Evolutionary conservation across 257 asterid genomes (phyloP).

Genomic region (Solanum neorickii): DNA sequence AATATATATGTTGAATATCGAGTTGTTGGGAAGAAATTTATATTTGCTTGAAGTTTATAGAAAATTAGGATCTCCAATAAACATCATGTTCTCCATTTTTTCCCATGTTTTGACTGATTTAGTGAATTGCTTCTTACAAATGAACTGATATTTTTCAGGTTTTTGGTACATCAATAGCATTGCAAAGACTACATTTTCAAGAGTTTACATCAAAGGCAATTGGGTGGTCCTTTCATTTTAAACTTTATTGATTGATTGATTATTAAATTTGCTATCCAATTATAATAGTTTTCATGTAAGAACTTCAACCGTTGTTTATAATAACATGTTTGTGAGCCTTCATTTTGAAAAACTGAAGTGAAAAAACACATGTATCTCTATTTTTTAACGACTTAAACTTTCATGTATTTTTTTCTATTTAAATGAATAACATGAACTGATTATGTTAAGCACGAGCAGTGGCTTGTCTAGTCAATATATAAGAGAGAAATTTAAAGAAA

Average conservation of each 20-base stretch:
- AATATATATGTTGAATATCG: background rate
- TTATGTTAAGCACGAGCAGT: too few relatives aligned
- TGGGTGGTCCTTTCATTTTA: background rate
- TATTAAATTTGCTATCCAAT: background rate
- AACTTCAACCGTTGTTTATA: background rate
- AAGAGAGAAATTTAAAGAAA: too few relatives aligned
- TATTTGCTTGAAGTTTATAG: background rate
- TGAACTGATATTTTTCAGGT: background rate
- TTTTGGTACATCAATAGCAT: background rate
- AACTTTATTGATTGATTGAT: background rate
- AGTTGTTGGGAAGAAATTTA: background rate
- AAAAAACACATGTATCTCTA: background rate
- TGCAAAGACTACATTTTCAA: background rate
- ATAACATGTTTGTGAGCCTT: background rate
- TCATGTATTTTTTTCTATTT: too few relatives aligned
- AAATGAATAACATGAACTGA: too few relatives aligned
- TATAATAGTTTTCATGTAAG: background rate
- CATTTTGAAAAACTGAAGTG: background rate
- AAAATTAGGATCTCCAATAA: background rate
- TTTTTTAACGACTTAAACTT: background rate
- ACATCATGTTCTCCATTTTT: too few relatives aligned
- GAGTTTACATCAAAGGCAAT: too few relatives aligned
- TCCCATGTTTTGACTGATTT: background rate
- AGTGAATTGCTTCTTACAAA: background rate
- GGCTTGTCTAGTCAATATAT: too few relatives aligned